Evolutionary conservation across 257 asterid species (phyloP), one percentile per base, ranked within the genome.

Genomic region (Scutellaria baicalensis): DNA sequence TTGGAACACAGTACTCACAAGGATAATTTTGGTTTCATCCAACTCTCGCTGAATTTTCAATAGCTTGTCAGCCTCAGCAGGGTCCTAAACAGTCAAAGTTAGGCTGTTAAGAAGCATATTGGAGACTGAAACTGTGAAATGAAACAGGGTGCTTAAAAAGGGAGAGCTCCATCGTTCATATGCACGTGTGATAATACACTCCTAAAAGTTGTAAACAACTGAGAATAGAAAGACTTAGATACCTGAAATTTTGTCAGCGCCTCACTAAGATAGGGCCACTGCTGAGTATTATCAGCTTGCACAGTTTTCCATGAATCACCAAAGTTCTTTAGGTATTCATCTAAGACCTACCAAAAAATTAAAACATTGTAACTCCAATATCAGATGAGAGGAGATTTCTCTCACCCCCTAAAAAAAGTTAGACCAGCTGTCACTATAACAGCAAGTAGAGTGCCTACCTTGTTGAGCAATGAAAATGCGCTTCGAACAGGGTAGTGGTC

Each of bases 61-160:
- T 74, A 90, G 87, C 83, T 93, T 90, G 87, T 93, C 97, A 14
- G 97, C 98, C 82, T 93, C 98, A n/a, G 97, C 96, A 72, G 98
- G 98, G 58, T 93, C 97, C 97, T 93, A 73, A 55, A 55, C 62
- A 38, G 48, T 63, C 10, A 64, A 47, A 76, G 17, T 4, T 11
- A 44, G 59, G 68, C 23, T 58, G 9, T 69, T 45, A 35, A 59
- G 58, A 57, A 74, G 67, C 9, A 36, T 12, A 27, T 6, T 4
- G 6, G 23, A 38, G 47, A 66, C 21, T 9, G 17, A 35, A 31
- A 64, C n/a, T 6, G 11, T n/a, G 18, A 16, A 52, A 73, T n/a
- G 42, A 11, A 17, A 42, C 61, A 54, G 2, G 42, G 14, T 47
- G 75, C 23, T 17, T 10, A 38, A 17, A 9, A 50, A 49, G 33